Evolutionary conservation across 192 early-diverging fungal genomes (phyloP).

Genomic region (Backusella westeae): DNA sequence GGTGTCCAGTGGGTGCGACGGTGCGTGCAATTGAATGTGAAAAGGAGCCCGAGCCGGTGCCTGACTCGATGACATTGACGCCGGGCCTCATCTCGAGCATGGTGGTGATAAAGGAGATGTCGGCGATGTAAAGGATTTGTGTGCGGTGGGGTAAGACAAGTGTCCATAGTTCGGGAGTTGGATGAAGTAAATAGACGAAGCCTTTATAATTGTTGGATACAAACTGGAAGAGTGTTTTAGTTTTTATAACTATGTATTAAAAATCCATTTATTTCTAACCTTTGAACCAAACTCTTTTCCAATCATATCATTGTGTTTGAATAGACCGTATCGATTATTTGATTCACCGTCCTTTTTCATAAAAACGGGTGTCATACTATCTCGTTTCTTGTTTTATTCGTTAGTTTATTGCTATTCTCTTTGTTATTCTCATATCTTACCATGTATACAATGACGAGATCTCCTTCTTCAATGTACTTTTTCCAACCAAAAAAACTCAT

Average conservation of each 20-base stretch:
- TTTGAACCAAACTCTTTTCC: conserved; percentile 85
- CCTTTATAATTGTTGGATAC: conserved; percentile 60
- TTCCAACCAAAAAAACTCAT: conserved; percentile 38
- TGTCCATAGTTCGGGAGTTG: conserved; percentile 97
- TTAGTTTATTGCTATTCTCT: no score
- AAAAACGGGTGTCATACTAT: conserved; percentile 63
- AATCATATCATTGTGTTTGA: conserved; percentile 80
- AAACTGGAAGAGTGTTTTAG: conserved; percentile 39
- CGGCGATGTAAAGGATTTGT: conserved; percentile 93
- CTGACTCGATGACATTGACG: conserved; percentile 80
- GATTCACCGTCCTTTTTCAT: conserved; percentile 59
- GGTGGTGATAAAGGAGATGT: conserved; percentile 88
- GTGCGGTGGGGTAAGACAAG: conserved; percentile 89
- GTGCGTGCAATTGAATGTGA: conserved; percentile 92
- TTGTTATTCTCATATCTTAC: conserved; percentile 37
- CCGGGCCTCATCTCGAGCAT: conserved; percentile 86
- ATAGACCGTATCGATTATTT: conserved; percentile 81
- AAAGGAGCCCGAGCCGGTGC: conserved; percentile 96
- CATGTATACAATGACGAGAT: conserved; percentile 73
- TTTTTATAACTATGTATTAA: not conserved
- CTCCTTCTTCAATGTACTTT: conserved; percentile 69
- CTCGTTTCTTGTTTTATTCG: conserved; percentile 52
- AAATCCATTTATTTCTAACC: conserved; percentile 29
- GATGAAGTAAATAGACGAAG: conserved; percentile 83
- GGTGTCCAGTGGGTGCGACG: conserved; percentile 79